Evolutionary conservation across 345 rosid genomes (phyloP), one percentile per base, ranked within the genome.

Genomic region (Hypericum perforatum): DNA sequence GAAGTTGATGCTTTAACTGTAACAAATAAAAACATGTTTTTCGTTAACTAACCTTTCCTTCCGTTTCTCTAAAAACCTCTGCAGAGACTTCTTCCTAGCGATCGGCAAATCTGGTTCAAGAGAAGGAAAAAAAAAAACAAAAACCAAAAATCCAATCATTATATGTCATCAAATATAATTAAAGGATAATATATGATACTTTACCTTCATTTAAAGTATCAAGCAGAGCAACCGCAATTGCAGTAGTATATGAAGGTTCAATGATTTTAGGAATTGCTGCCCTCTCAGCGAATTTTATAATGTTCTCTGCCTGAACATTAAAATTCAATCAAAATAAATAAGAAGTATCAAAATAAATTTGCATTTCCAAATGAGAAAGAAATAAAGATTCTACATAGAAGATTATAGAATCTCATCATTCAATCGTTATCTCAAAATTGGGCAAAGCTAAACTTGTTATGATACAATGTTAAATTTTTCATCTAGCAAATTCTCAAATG

Each of bases 21-120:
- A n/a, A n/a, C n/a, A n/a, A n/a, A n/a, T n/a, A n/a, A n/a, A n/a
- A n/a, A n/a, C n/a, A n/a, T n/a, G n/a, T n/a, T n/a, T n/a, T n/a
- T n/a, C 7, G 13, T 5, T 14, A 13, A 43, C 43, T 71, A 77
- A 88, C 96, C 98, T 85, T 67, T 80, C 94, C 60, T 82, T 92
- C 37, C 96, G 96, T 63, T 85, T 92, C 79, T 81, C 94, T 38
- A 92, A 66, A 64, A 92, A 92, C 61, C 90, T 78, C 79, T 80
- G 80, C 50, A 92, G 71, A 38, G 98, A 92, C 62, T 74, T 88
- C 68, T 65, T 66, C 51, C 98, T 59, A 12, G 80, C 74, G 40
- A 82, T 72, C 0, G 96, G 94, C 60, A 92, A 75, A 77, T 81
- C 96, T 87, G 66, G 37, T 45, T 16, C 50, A 37, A 41, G 12